Evolutionary conservation across 202 grass and related monocot species (phyloP).

Genomic region (Panicum virgatum): DNA sequence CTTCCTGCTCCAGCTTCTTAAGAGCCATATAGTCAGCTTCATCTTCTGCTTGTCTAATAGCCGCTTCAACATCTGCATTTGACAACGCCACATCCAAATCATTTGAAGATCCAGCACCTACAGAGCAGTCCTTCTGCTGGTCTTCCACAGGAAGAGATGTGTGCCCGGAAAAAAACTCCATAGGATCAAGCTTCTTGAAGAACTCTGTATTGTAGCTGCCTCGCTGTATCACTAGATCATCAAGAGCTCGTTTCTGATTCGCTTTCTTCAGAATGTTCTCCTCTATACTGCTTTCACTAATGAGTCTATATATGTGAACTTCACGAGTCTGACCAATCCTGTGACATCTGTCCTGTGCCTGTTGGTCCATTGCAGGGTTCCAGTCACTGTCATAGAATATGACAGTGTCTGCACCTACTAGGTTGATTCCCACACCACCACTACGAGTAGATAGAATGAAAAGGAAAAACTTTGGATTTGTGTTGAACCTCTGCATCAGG

Average conservation of each 20-base stretch:
- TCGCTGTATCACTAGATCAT: constrained; percentile 96
- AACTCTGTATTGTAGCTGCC: constrained; percentile 99
- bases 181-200: constrained; percentile 98
- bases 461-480: constrained; percentile 92
- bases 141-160: constrained; percentile 40
- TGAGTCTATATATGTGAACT: constrained; percentile 96
- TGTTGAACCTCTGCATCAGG: constrained; percentile 98
- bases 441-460: constrained; percentile 99
- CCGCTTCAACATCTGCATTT: constrained; percentile 92
- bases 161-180: constrained; percentile 93
- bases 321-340: constrained; percentile 98
- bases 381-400: constrained; percentile 99
- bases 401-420: constrained; percentile 97
- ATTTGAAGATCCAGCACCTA: constrained; percentile 39
- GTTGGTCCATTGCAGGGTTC: constrained; percentile 99
- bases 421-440: constrained; percentile 95
- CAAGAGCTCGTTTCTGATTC: constrained; percentile 97
- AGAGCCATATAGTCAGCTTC: constrained; percentile 99
- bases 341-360: constrained; percentile 99
- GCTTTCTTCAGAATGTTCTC: constrained; percentile 99
- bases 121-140: constrained; percentile 43
- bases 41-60: constrained; percentile 96
- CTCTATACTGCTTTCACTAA: constrained; percentile 97
- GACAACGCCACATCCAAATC: constrained; percentile 48
- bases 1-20: constrained; percentile 95